Base-by-base conservation (phyloP, 2,329 filamentous ascomycete genomes). In the Epichloe sylvatica region DNA sequence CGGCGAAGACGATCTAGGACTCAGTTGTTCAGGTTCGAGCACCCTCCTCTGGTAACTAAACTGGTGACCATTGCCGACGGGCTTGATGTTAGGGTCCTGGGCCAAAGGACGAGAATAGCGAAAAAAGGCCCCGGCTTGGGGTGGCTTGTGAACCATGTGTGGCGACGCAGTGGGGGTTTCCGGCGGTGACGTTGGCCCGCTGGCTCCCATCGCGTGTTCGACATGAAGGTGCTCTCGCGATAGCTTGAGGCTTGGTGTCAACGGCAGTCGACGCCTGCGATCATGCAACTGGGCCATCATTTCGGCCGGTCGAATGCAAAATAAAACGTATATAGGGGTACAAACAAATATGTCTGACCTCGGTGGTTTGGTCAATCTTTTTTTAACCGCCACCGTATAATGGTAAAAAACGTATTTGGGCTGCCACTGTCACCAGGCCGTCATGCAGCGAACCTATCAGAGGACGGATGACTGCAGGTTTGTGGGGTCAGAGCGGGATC, bases 111-210 rank as follows among this genome's bases (percentile, higher is more conserved):
- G 60, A 45, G 60, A 56, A 42, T 60, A 58, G 49, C 60, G 61
- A 46, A 57, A 51, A 66, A 66, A 64, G 50, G 59, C 56, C 50
- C 63, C 58, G 57, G 63, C 56, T 53, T 60, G 60, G 13, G 59
- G 59, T 42, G 60, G 62, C 54, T 60, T 65, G 56, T 63, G 64
- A 46, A 59, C 56, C 52, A 63, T 59, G 33, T 60, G 58, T 50
- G 66, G 65, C 49, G 64, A 64, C 36, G 64, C 62, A 39, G 68
- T 71, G 47, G 71, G 72, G 39, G 71, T 73, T 46, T 70, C 69
- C 39, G 71, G 71, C 54, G 71, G 72, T 57, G 72, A 74, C 50
- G 70, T 68, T 48, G 69, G 71, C 50, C 67, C 64, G 4, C 36
- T 49, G 55, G 62, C 59, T 37, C 60, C 45, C 45, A 30, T 38